phyloP scores from a whole-genome alignment of 495 filamentous ascomycete species.

The Xylaria intraflava region DNA sequence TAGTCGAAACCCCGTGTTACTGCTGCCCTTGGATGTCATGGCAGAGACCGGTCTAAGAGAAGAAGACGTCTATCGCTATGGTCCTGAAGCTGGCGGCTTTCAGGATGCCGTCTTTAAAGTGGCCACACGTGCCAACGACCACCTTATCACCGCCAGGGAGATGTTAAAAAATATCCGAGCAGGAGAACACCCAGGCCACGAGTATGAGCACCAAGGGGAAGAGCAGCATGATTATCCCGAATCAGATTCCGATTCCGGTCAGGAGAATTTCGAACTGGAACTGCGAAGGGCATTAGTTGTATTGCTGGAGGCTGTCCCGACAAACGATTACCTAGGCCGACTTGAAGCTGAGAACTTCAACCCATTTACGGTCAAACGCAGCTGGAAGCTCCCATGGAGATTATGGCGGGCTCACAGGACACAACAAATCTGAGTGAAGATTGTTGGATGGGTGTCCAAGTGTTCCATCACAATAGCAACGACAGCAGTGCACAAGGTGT shows the following conservation, averaged over 20 bases:
- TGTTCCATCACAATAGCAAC: too few species aligned
- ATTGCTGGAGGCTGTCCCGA: constrained; percentile 71
- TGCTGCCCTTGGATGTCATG: constrained; percentile 87
- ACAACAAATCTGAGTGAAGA: constrained; percentile 42
- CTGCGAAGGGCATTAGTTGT: constrained; percentile 67
- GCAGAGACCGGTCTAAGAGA: constrained; percentile 69
- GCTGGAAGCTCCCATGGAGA: constrained; percentile 86
- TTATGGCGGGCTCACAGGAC: constrained; percentile 64
- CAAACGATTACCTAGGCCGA: constrained; percentile 67
- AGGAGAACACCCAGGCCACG: constrained; percentile 68
- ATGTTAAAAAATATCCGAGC: constrained; percentile 75
- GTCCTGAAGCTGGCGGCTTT: constrained; percentile 66
- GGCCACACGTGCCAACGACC: constrained; percentile 88
- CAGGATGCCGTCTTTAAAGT: constrained; percentile 87
- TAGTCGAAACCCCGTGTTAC: constrained; percentile 35
- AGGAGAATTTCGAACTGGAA: constrained; percentile 36
- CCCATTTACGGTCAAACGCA: constrained; percentile 56
- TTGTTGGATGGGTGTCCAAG: too few species aligned
- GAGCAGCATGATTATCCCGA: constrained; percentile 66
- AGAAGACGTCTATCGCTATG: constrained; percentile 81
- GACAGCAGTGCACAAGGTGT: too few species aligned
- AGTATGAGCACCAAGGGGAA: constrained; percentile 78
- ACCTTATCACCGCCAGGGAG: constrained; percentile 86
- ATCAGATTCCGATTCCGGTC: constrained; percentile 13
- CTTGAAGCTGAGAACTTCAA: constrained; percentile 80